Evolutionary conservation across 2,329 filamentous ascomycete genomes (phyloP), one percentile per base, ranked within the genome.

Genomic region (Eurotiales sp.): DNA sequence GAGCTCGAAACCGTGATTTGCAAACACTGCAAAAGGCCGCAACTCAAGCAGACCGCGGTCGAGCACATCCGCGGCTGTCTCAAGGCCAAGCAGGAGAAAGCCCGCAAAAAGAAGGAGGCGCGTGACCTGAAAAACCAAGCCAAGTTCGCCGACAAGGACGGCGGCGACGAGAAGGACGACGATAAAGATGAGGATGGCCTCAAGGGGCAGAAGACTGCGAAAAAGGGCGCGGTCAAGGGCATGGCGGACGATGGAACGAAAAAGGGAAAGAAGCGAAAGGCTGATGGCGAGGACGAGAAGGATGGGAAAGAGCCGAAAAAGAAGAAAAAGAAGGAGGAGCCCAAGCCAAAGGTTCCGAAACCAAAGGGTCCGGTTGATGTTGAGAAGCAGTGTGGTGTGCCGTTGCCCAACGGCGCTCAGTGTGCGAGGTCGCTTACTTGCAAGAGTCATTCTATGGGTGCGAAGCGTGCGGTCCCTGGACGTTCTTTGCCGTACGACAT

Each of bases 261-360:
- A 54, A 86, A 85, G 61, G 83, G 85, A 43, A 91, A 90, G 76
- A 90, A 90, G 72, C 78, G 86, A 53, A 90, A 90, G 71, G 85
- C 86, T 7, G 85, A 70, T 48, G 78, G 74, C 19, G 75, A 91
- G 59, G 80, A 82, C n/a, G 87, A 90, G 48, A 93, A 93, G 59
- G 79, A 82, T n/a, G 86, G 90, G 49, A 93, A 93, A 72, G 87
- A 82, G 14, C 86, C 87, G 0, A 93, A 92, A 70, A 82, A 85
- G 58, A 95, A 95, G 77, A 96, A 95, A 77, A 95, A 95, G 77
- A 95, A 95, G 73, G 90, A 96, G 56, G 90, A 95, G 64, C 85
- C 86, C 1, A 95, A 95, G 67, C 78, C 85, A 17, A 95, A 95
- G 71, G 78, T 81, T 1, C 81, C 88, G 0, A 96, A 96, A 63